Evolutionary conservation across 2,329 filamentous ascomycete genomes (phyloP).

Genomic region (Pseudohalonectria lignicola): DNA sequence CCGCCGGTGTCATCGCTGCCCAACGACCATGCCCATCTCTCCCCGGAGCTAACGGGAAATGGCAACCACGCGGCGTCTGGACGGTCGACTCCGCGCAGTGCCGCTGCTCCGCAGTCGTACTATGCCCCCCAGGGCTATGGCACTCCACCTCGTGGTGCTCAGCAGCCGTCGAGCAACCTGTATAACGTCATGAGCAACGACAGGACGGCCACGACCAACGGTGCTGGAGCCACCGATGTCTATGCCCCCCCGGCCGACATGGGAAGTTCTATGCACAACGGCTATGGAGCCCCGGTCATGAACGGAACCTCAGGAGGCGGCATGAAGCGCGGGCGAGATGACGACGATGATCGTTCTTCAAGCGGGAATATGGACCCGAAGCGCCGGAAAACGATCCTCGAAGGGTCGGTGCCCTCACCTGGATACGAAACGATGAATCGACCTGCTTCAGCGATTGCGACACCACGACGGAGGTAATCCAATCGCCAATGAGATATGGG

Average conservation of each 20-base stretch:
- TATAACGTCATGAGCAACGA: slow-evolving; percentile 87
- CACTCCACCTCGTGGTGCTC: slow-evolving; percentile 59
- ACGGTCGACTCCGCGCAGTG: slow-evolving; percentile 74
- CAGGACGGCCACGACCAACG: slow-evolving; percentile 48
- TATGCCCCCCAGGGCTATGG: slow-evolving; percentile 65
- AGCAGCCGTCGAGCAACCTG: slow-evolving; percentile 62
- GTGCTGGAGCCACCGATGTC: slow-evolving; percentile 53
- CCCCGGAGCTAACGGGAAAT: slow-evolving; percentile 74
- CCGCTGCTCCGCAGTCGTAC: slow-evolving; percentile 59
- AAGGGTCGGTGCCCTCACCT: slow-evolving; percentile 17
- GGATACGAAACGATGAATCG: slow-evolving; percentile 16
- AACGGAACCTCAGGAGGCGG: slow-evolving; percentile 47
- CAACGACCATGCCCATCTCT: slow-evolving; percentile 65
- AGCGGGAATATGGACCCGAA: slow-evolving; percentile 20
- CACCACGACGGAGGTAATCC: slow-evolving; percentile 8
- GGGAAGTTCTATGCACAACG: slow-evolving; percentile 41
- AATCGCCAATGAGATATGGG: not conserved
- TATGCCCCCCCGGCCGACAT: slow-evolving; percentile 59
- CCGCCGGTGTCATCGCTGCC: slow-evolving; percentile 55
- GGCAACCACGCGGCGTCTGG: slow-evolving; percentile 70
- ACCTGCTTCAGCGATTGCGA: slow-evolving; percentile 14
- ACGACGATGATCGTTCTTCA: slow-evolving; percentile 27
- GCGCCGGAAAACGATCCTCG: slow-evolving; percentile 22
- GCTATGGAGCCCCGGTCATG: slow-evolving; percentile 52
- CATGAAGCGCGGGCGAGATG: slow-evolving; percentile 29